Evolutionary conservation across 148 eudicot species (phyloP).

Genomic region (Arctostaphylos glauca): DNA sequence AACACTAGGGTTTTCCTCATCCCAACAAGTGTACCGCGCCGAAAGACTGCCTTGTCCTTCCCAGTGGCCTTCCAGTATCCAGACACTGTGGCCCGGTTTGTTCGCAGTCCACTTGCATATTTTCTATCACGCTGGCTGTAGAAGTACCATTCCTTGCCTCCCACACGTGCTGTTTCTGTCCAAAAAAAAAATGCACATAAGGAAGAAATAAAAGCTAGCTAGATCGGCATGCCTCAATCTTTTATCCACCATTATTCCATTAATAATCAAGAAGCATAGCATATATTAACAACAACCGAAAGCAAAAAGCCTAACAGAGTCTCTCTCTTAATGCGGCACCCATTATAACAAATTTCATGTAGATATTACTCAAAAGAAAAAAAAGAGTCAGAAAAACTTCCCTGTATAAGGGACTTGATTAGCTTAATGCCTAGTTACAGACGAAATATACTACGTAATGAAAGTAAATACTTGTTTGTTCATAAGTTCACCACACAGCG

Average conservation of each 20-base stretch:
- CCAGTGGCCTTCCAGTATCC: slow-evolving; percentile 99
- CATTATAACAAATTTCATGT: neutral
- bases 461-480: neutral
- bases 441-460: neutral
- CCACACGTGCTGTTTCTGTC: slow-evolving; percentile 69
- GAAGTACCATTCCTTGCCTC: slow-evolving; percentile 92
- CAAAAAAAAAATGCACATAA: slow-evolving; percentile 7
- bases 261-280: neutral
- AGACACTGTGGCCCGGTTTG: slow-evolving; percentile 78
- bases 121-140: slow-evolving; percentile 83
- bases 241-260: neutral
- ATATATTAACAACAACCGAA: neutral
- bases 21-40: slow-evolving; percentile 55
- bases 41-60: slow-evolving; percentile 56
- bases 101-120: slow-evolving; percentile 82
- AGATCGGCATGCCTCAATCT: neutral
- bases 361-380: neutral
- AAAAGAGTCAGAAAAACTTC: neutral
- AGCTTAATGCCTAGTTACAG: neutral
- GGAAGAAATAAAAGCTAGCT: neutral
- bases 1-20: slow-evolving; percentile 95
- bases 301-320: neutral
- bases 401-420: neutral
- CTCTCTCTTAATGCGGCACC: neutral
- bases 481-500: neutral